Evolutionary conservation across 2,329 filamentous ascomycete species (phyloP).

Genomic region (Diaporthe helianthi): DNA sequence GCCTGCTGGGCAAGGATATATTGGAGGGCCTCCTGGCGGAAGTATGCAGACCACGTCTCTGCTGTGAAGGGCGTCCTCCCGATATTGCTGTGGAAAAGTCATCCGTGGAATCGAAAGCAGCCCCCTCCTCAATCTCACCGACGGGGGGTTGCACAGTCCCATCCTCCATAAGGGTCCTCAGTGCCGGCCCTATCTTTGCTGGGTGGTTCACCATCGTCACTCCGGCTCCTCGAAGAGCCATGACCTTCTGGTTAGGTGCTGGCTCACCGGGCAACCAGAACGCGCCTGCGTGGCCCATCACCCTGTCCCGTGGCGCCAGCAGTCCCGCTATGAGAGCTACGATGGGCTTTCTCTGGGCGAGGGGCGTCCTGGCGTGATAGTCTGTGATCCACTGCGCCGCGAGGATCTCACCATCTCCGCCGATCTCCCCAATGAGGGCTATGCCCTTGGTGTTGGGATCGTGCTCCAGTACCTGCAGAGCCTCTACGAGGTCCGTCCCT

Average conservation of each 20-base stretch:
- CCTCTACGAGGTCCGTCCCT: constrained; percentile 78
- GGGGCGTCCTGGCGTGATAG: constrained; percentile 62
- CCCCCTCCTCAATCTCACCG: constrained; percentile 26
- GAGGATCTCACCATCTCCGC: constrained; percentile 72
- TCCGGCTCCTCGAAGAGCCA: constrained; percentile 69
- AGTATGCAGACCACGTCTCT: constrained; percentile 28
- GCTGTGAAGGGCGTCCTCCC: neutral
- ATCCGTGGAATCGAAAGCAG: constrained; percentile 37
- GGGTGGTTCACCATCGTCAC: constrained; percentile 78
- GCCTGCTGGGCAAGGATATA: neutral
- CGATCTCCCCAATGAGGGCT: constrained; percentile 75
- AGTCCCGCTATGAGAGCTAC: constrained; percentile 74
- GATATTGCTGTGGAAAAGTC: constrained; percentile 8
- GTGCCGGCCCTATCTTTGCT: constrained; percentile 73
- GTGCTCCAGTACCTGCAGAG: constrained; percentile 68
- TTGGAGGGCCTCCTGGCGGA: neutral
- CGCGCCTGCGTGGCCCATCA: constrained; percentile 84
- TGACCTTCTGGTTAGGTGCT: constrained; percentile 69
- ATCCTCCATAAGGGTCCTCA: constrained; percentile 65
- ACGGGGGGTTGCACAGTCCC: constrained; percentile 29
- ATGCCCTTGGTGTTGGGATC: constrained; percentile 75
- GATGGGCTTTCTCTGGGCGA: constrained; percentile 71
- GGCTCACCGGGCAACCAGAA: constrained; percentile 73
- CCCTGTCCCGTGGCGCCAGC: constrained; percentile 65
- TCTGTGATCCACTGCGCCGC: constrained; percentile 77